These are phyloP conservation scores for Fagopyrum homotropicum DNA, from an alignment of 148 eudicot species.

Conservation along the genomic window DNA sequence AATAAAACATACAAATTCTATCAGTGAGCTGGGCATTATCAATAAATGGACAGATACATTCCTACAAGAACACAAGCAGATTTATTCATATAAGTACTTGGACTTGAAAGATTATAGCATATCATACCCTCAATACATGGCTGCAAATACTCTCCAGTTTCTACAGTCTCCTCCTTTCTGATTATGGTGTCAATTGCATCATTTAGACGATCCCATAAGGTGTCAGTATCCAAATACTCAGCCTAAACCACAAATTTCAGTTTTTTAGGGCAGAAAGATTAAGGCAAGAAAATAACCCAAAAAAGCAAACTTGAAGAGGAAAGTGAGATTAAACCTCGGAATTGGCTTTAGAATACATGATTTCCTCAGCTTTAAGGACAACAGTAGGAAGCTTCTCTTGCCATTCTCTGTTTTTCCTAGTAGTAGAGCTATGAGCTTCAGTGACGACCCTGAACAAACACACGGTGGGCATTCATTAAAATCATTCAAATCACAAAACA, in stretches of 20 bases:
- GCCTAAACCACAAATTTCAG: conserved; percentile 33
- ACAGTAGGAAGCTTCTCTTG: conserved; percentile 85
- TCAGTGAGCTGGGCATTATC: neutral
- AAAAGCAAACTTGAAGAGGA: neutral
- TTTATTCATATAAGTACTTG: neutral
- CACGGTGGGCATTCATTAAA: conserved; percentile 24
- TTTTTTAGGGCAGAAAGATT: neutral
- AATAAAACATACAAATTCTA: neutral
- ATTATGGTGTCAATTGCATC: conserved; percentile 89
- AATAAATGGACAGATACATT: too few relatives aligned
- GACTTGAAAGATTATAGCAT: neutral
- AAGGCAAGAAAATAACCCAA: neutral
- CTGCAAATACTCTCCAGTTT: conserved; percentile 70
- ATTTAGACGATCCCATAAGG: conserved; percentile 84
- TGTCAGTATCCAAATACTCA: conserved; percentile 68
- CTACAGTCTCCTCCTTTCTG: conserved; percentile 73
- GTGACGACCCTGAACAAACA: conserved; percentile 67
- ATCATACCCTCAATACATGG: conserved; percentile 91
- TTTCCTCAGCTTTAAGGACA: conserved; percentile 89
- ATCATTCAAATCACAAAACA: neutral
- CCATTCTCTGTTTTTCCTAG: conserved; percentile 91
- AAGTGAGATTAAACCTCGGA: conserved; percentile 57
- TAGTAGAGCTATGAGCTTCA: conserved; percentile 49
- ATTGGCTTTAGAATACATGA: conserved; percentile 96
- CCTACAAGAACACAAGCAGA: neutral